A percentile compares a stretch with the other conserved stretches of the same genome.
phyloP scores from a whole-genome alignment of 2,329 filamentous ascomycete species.

The Verticillium nonalfalfae region DNA sequence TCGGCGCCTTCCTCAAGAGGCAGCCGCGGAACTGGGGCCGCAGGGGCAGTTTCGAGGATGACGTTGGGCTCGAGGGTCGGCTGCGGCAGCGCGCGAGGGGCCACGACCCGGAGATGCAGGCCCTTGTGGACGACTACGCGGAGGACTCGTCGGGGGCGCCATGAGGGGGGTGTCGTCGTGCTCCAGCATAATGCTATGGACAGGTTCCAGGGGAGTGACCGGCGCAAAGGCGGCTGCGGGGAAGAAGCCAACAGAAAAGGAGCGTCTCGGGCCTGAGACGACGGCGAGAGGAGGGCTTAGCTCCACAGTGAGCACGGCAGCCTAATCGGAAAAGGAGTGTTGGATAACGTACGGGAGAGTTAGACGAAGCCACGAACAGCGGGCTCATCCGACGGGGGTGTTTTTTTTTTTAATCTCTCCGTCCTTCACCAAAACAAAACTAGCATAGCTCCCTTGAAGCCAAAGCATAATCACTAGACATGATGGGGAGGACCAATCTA shows the following conservation, averaged over 20 bases:
- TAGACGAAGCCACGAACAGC: neutral
- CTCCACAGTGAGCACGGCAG: neutral
- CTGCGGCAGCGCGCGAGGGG: slow-evolving; percentile 3
- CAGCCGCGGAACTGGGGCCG: slow-evolving; percentile 90
- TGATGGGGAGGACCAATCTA: neutral
- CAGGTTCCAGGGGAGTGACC: neutral
- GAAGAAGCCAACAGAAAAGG: neutral
- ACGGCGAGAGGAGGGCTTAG: neutral
- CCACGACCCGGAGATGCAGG: slow-evolving; percentile 12
- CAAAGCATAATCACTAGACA: neutral
- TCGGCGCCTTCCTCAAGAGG: slow-evolving; percentile 88
- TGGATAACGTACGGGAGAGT: neutral
- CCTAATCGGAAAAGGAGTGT: neutral
- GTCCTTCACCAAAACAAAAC: neutral
- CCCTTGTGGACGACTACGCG: slow-evolving; percentile 10
- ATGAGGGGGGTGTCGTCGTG: neutral
- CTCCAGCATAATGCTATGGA: too few relatives aligned
- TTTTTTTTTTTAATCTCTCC: too few relatives aligned
- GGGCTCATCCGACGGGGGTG: neutral
- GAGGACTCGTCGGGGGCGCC: slow-evolving; percentile 4
- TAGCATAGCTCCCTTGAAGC: neutral
- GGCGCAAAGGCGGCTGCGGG: neutral
- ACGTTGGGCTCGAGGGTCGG: slow-evolving; percentile 4
- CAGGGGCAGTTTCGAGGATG: slow-evolving; percentile 65
- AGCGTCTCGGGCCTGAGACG: neutral